Evolutionary conservation across 305 asterid genomes (phyloP).

Genomic region (Coffea humblotiana): DNA sequence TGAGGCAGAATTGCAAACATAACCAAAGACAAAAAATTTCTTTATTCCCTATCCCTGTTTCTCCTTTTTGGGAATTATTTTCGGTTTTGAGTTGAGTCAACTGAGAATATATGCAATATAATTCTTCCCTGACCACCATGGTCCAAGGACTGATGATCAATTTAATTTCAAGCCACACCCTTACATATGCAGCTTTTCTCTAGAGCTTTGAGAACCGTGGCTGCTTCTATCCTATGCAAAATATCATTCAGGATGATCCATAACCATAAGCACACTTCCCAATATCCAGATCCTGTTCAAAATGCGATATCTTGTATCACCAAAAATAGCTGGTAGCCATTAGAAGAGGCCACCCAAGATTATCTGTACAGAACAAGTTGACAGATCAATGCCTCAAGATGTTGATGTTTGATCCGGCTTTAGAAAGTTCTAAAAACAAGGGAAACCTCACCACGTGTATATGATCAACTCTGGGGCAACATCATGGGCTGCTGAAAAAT

Average conservation of each 20-base stretch:
- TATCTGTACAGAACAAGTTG: background rate
- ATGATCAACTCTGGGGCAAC: background rate
- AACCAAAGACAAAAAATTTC: too few species aligned
- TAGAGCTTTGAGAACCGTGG: background rate
- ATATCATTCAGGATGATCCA: background rate
- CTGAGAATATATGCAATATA: background rate
- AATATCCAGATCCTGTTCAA: slow-evolving; percentile 6
- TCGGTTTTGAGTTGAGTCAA: too few species aligned
- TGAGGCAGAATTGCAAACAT: background rate
- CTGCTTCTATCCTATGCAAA: background rate
- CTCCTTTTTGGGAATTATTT: background rate
- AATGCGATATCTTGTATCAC: background rate
- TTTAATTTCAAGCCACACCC: background rate
- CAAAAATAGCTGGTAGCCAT: slow-evolving; percentile 5
- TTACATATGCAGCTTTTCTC: background rate
- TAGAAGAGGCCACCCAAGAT: slow-evolving; percentile 6
- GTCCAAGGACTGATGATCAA: background rate
- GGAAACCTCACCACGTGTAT: background rate
- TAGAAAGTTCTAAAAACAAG: background rate
- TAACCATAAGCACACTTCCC: background rate
- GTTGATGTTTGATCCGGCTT: background rate
- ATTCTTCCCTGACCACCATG: background rate
- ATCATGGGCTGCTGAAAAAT: background rate
- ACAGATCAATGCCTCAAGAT: background rate
- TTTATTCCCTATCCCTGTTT: too few species aligned